A percentile compares a stretch with the other conserved stretches of the same genome.
Evolutionary conservation across 2,329 filamentous ascomycete genomes (phyloP).

Genomic region (Penicillium sp.): DNA sequence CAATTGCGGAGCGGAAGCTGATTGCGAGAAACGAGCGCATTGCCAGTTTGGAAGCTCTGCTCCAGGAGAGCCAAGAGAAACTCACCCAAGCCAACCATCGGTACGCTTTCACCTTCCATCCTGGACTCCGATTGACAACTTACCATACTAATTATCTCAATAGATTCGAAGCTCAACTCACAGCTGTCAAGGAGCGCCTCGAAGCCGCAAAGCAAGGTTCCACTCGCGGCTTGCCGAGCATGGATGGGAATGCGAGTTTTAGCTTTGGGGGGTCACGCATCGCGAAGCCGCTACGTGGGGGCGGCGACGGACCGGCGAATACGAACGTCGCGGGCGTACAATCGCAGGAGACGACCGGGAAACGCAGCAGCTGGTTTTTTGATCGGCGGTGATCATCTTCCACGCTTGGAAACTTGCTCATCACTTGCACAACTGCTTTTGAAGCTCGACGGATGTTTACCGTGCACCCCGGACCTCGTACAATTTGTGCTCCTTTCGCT

Average conservation of each 20-base stretch:
- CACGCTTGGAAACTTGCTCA: constrained; percentile 13
- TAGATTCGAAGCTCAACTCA: constrained; percentile 96
- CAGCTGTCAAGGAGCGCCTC: constrained; percentile 94
- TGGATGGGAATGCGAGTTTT: constrained; percentile 66
- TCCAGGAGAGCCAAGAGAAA: constrained; percentile 98
- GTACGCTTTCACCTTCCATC: constrained; percentile 55
- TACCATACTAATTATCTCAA: constrained; percentile 14
- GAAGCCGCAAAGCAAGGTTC: constrained; percentile 92
- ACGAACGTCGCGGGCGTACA: constrained; percentile 51
- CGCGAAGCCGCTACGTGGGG: constrained; percentile 63
- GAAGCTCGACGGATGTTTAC: constrained; percentile 17
- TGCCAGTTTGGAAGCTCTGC: constrained; percentile 82
- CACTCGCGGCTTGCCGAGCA: constrained; percentile 74
- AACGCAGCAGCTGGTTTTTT: constrained; percentile 59
- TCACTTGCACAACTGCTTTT: constrained; percentile 17
- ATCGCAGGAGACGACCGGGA: constrained; percentile 66
- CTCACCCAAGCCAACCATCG: constrained; percentile 94
- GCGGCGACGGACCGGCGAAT: constrained; percentile 39
- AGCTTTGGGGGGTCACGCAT: constrained; percentile 65
- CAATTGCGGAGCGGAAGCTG: constrained; percentile 95
- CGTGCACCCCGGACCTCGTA: constrained; percentile 17
- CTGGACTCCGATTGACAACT: constrained; percentile 4
- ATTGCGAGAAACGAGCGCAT: constrained; percentile 97
- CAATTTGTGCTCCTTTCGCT: constrained; percentile 22
- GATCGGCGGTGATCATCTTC: constrained; percentile 41